These are phyloP conservation scores for Hymenoscyphus occultus DNA, from an alignment of 2,329 filamentous ascomycete species.

Conservation along the genomic window DNA sequence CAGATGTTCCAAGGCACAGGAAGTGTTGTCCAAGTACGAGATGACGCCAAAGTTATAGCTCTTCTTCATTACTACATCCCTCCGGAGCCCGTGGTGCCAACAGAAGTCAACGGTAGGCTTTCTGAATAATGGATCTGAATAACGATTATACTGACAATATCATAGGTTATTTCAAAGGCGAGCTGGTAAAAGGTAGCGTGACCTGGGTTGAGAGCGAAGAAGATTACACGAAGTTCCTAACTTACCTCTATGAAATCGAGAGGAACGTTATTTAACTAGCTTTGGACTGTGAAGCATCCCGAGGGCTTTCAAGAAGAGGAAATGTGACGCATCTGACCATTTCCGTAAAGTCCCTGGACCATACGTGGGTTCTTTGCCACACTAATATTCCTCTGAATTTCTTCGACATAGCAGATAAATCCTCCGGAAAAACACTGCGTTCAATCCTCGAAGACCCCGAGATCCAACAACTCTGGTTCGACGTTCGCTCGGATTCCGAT, in stretches of 20 bases:
- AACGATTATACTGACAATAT: background rate
- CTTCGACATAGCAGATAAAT: slow-evolving; percentile 7
- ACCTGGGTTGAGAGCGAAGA: slow-evolving; percentile 5
- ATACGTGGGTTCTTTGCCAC: slow-evolving; percentile 8
- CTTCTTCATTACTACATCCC: background rate
- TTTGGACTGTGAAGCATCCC: background rate
- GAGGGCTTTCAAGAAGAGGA: background rate
- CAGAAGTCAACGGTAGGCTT: background rate
- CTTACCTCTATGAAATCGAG: background rate
- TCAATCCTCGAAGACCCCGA: slow-evolving; percentile 42
- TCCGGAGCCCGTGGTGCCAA: background rate
- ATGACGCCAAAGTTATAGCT: background rate
- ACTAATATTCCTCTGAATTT: background rate
- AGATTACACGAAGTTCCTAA: slow-evolving; percentile 1
- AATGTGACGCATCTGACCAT: background rate
- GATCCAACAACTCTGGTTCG: slow-evolving; percentile 52
- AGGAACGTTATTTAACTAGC: background rate
- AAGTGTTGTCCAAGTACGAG: background rate
- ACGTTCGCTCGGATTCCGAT: slow-evolving; percentile 56
- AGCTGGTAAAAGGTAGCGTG: background rate
- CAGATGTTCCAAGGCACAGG: background rate
- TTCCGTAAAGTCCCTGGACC: slow-evolving; percentile 1
- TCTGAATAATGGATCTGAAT: background rate
- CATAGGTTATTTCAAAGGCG: background rate
- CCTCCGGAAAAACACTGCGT: background rate